Evolutionary conservation across 169 alveolate species (phyloP).

Genomic region (Perkinsus marinus): DNA sequence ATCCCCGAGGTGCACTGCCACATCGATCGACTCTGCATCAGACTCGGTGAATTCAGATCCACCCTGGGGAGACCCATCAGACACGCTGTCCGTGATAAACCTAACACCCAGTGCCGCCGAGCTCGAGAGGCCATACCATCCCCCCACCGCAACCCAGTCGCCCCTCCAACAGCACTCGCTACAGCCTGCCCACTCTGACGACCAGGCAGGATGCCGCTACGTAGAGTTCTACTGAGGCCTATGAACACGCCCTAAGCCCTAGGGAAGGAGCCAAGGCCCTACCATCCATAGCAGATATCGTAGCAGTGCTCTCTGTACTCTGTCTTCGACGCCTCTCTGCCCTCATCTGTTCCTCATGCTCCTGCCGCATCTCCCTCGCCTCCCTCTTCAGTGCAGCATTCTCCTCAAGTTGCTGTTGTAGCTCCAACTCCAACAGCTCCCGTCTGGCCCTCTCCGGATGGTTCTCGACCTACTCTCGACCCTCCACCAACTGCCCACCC

Average conservation of each 20-base stretch:
- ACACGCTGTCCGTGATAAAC: not conserved
- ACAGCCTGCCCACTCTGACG: not conserved
- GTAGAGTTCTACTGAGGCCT: not conserved
- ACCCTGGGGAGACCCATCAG: not conserved
- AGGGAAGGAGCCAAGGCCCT: not conserved
- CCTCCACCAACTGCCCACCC: not conserved
- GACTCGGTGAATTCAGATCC: not conserved
- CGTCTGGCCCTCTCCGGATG: not conserved
- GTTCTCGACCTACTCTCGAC: not conserved
- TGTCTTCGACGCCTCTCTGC: not conserved
- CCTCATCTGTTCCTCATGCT: not conserved
- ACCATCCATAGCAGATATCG: not conserved
- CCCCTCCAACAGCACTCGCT: not conserved
- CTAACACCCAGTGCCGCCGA: not conserved
- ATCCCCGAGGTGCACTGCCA: not conserved
- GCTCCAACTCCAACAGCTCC: not conserved
- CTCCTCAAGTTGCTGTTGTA: not conserved
- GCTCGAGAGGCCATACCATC: not conserved
- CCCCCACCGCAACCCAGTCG: not conserved
- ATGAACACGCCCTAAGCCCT: not conserved
- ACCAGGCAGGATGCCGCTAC: not conserved
- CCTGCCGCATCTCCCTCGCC: not conserved
- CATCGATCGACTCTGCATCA: not conserved
- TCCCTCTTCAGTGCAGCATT: not conserved
- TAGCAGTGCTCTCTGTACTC: not conserved